Evolutionary conservation across 768 basidiomycete species (phyloP).

Genomic region (Russula ochroleuca): DNA sequence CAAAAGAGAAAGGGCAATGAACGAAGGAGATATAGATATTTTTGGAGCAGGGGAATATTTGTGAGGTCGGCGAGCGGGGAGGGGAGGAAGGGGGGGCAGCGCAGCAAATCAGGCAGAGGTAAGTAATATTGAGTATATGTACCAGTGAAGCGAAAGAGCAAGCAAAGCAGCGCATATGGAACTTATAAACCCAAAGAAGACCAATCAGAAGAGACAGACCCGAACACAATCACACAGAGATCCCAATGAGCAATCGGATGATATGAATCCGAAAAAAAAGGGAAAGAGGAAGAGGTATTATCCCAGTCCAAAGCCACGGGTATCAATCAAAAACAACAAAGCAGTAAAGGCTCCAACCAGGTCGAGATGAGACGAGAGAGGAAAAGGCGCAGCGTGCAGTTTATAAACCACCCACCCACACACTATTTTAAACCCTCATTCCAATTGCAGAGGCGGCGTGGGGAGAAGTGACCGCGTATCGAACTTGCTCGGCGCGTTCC

Average conservation of each 20-base stretch:
- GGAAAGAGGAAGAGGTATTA: slow-evolving; percentile 9
- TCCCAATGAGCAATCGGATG: slow-evolving; percentile 13
- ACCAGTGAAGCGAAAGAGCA: neutral
- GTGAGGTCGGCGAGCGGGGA: neutral
- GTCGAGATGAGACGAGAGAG: neutral
- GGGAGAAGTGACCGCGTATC: slow-evolving; percentile 27
- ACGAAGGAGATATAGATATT: neutral
- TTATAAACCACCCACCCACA: neutral
- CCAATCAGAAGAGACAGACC: neutral
- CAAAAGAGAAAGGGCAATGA: slow-evolving; percentile 1
- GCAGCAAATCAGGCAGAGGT: neutral
- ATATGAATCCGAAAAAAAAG: neutral
- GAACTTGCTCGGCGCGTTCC: slow-evolving; percentile 24
- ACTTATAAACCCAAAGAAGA: slow-evolving; percentile 16
- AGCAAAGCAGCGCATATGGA: slow-evolving; percentile 7
- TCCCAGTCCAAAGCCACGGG: slow-evolving; percentile 5
- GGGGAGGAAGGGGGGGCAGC: neutral
- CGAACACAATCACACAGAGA: slow-evolving; percentile 5
- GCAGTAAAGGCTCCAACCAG: neutral
- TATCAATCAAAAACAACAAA: slow-evolving; percentile 8
- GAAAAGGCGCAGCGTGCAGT: neutral
- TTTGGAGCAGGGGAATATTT: neutral
- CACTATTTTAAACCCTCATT: slow-evolving; percentile 21
- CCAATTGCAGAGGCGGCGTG: slow-evolving; percentile 26
- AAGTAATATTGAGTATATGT: slow-evolving; percentile 5